These are phyloP conservation scores for Paramecium sexaurelia DNA, from an alignment of 73 alveolate genomes.

Conservation along the genomic window DNA sequence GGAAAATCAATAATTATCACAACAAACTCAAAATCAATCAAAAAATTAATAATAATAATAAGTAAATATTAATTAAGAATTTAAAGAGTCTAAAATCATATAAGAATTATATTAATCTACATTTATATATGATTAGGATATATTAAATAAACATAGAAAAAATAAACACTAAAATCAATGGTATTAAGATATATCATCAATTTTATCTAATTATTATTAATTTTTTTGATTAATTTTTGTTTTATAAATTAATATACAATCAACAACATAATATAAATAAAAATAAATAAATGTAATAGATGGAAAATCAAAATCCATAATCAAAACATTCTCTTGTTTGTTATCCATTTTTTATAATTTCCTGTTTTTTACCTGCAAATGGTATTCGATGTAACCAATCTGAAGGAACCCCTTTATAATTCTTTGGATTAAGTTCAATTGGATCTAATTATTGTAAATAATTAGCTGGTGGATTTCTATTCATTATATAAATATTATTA, in stretches of 20 bases:
- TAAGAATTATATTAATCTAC: background rate
- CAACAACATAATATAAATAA: background rate
- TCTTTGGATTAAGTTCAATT: constrained; percentile 65
- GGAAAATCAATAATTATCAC: background rate
- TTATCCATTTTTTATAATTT: constrained; percentile 19
- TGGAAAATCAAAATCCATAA: constrained; percentile 23
- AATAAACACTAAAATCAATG: background rate
- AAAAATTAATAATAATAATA: background rate
- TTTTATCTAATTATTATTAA: background rate
- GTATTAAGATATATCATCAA: background rate
- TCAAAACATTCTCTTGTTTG: constrained; percentile 38
- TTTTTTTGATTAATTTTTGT: background rate
- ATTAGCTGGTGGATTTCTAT: constrained; percentile 63
- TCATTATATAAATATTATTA: background rate
- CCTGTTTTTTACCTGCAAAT: constrained; percentile 66
- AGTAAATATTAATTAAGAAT: background rate
- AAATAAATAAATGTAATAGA: too few relatives aligned
- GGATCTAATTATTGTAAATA: constrained; percentile 47
- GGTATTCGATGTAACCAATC: constrained; percentile 72
- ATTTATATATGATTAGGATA: background rate
- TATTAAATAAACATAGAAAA: background rate
- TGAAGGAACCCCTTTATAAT: constrained; percentile 67
- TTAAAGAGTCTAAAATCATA: background rate
- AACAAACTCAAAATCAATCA: background rate
- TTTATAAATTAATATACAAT: background rate